These are phyloP conservation scores for Asterionellopsis glacialis DNA, from an alignment of 108 stramenopile genomes.

Conservation along the genomic window DNA sequence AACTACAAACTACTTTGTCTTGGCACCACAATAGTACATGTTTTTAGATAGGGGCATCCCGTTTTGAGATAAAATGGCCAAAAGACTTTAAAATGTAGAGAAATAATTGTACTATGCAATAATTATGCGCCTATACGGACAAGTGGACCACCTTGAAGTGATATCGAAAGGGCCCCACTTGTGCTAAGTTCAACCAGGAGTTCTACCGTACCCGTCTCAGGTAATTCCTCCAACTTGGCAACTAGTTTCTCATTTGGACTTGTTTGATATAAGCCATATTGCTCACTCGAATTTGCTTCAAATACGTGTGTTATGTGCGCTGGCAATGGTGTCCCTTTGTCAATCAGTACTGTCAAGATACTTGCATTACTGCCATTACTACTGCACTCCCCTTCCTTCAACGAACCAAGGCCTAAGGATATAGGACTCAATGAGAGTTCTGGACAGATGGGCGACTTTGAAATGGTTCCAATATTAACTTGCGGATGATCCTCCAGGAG, in stretches of 20 bases:
- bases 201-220: not conserved
- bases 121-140: not conserved
- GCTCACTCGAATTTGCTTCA: not conserved
- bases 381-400: not conserved
- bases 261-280: not conserved
- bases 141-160: not conserved
- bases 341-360: slow-evolving; percentile 7
- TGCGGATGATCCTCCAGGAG: slow-evolving; percentile 1
- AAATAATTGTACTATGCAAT: no score
- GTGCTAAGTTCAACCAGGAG: not conserved
- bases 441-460: no score
- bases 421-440: slow-evolving; percentile 1
- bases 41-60: no score
- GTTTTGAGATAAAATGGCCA: no score
- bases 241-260: not conserved
- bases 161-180: not conserved
- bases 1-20: no score
- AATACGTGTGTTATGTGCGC: slow-evolving; percentile 9
- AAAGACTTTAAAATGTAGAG: no score
- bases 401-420: slow-evolving; percentile 6
- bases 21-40: no score
- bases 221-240: slow-evolving; percentile 1
- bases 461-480: slow-evolving; percentile 3
- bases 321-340: slow-evolving; percentile 27
- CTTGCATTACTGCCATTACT: not conserved